Base-by-base conservation (phyloP, 257 asterid genomes). In the Petunia secreta region DNA sequence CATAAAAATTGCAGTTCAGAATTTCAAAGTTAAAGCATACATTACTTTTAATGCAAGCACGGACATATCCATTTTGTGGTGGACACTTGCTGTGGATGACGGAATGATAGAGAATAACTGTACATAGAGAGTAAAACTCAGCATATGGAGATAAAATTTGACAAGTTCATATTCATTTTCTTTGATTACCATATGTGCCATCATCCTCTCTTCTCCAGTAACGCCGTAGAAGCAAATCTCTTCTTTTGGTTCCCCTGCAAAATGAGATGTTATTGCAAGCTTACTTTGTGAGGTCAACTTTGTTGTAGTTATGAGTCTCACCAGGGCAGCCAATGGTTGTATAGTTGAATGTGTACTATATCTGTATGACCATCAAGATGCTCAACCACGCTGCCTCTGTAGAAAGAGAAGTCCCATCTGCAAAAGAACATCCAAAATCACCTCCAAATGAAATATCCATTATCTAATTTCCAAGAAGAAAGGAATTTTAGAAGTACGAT, bases 201-300 rank as follows among this genome's bases (percentile, higher is more conserved):
- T 95, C 98, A 25, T 92, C 97, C 89, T 95, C 99, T 86, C 95
- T 90, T 86, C 99, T 95, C 99, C 99, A 95, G 85, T 92, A 93
- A 39, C 99, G 91, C 2, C 96, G 91, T 36, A 95, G 85, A 81
- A 95, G 84, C 73, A 95, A 65, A 85, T 95, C 99, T 78, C 99
- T 87, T 81, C 93, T 88, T 82, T 92, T 95, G 92, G 86, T 87
- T 77, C 94, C 89, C 99, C 99, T 95, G 85, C 55, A 87, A 81
- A 83, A 4, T 41, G 36, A 48, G 82, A 63, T 9, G 59, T 36
- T 58, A 57, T 81, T 73, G 80, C 63, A 80, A 83, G 50, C 58
- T 13, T 74, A 82, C 44, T 76, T 63, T 6, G 43, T 79, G 8
- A 75, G 64, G 50, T 6, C 78, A 59, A 78, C 66, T 71, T 38